A percentile compares a stretch with the other conserved stretches of the same genome.
Conservation (phyloP, 78 protist genomes). For the Pigoraptor vietnamica region DNA sequence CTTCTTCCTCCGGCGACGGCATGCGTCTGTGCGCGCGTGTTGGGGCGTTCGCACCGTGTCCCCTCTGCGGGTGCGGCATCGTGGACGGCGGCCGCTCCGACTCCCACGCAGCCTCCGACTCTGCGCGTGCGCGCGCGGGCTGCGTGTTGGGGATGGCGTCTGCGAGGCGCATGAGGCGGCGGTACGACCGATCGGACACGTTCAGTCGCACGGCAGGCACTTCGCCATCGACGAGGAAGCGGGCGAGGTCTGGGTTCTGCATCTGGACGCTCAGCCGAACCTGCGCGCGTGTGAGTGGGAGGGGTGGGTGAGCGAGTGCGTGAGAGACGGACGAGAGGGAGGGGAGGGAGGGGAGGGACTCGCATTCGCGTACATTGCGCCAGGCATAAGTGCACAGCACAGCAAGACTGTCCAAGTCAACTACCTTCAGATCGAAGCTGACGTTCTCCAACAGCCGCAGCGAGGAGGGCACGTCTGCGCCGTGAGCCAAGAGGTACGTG, state of each 20-base stretch:
- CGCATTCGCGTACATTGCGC: too few relatives aligned
- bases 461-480: background rate
- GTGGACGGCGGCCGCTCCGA: background rate
- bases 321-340: too few relatives aligned
- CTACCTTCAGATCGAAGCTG: background rate
- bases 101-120: background rate
- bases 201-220: background rate
- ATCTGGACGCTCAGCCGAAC: background rate
- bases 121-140: background rate
- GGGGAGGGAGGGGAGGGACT: too few relatives aligned
- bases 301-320: too few relatives aligned
- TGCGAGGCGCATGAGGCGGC: background rate
- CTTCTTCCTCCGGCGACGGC: background rate
- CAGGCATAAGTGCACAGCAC: too few relatives aligned
- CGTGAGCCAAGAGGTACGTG: background rate
- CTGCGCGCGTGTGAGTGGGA: too few relatives aligned
- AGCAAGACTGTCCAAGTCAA: too few relatives aligned
- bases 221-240: background rate
- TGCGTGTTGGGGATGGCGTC: background rate
- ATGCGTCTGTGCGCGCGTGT: background rate
- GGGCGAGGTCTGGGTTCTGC: background rate
- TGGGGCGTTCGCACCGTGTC: background rate
- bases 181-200: background rate
- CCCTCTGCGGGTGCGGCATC: background rate
- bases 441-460: background rate